Conservation (phyloP, 23 red algal genomes). For the Gracilaria caudata region DNA sequence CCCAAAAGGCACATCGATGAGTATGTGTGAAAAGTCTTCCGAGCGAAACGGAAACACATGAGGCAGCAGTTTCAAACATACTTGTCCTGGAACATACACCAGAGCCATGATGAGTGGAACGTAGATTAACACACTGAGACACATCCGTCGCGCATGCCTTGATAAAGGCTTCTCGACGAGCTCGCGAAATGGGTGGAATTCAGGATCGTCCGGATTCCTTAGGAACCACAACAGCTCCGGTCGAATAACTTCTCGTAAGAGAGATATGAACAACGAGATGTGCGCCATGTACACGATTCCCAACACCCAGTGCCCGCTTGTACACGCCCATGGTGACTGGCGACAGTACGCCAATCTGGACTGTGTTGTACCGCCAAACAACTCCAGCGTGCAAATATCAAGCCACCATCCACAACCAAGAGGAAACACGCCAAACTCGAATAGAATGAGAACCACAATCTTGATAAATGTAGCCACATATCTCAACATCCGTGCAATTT, state of each 20-base stretch:
- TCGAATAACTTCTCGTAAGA: conserved; percentile 78
- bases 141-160: conserved; percentile 84
- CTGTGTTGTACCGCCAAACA: conserved; percentile 45
- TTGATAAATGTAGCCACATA: conserved; percentile 74
- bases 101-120: conserved; percentile 80
- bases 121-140: conserved; percentile 81
- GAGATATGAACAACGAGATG: conserved; percentile 88
- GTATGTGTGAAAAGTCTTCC: conserved; percentile 62
- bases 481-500: conserved; percentile 58
- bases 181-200: conserved; percentile 92
- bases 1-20: conserved; percentile 77
- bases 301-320: conserved; percentile 82
- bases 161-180: conserved; percentile 91
- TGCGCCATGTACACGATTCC: conserved; percentile 97
- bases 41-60: conserved; percentile 81
- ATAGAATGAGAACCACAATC: conserved; percentile 75
- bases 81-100: conserved; percentile 71
- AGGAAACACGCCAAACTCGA: conserved; percentile 89
- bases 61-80: conserved; percentile 58
- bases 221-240: conserved; percentile 93
- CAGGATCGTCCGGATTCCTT: conserved; percentile 92
- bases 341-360: conserved; percentile 57
- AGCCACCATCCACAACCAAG: conserved; percentile 92
- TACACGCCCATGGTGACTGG: conserved; percentile 59
- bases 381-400: conserved; percentile 75